Evolutionary conservation across 306 rosid species (phyloP).

Genomic region (Mimosa bimucronata): DNA sequence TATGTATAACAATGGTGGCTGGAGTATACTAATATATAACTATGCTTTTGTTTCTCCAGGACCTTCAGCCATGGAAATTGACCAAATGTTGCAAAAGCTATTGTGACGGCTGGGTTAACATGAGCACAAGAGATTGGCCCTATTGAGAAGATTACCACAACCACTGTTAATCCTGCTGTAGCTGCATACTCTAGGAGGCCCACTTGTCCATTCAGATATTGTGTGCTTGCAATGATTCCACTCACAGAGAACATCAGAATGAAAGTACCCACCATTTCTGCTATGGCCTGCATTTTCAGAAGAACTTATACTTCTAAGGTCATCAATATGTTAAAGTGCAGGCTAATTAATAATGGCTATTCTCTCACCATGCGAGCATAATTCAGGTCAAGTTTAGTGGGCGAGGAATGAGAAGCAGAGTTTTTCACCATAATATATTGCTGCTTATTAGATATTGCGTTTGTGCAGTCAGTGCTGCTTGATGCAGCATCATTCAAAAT

Average conservation of each 20-base stretch:
- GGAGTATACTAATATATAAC: background rate
- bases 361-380: constrained; percentile 60
- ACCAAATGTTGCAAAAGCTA: constrained; percentile 84
- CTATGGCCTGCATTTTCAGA: constrained; percentile 56
- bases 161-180: constrained; percentile 83
- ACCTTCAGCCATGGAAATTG: constrained; percentile 83
- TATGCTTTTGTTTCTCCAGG: constrained; percentile 15
- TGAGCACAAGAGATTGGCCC: constrained; percentile 85
- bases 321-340: background rate
- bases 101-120: constrained; percentile 84
- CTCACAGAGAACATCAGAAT: constrained; percentile 75
- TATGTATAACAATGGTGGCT: constrained; percentile 12
- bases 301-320: constrained; percentile 1
- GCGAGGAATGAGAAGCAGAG: constrained; percentile 30
- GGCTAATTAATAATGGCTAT: background rate
- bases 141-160: constrained; percentile 68
- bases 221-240: constrained; percentile 72
- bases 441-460: constrained; percentile 23
- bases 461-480: constrained; percentile 42
- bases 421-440: constrained; percentile 33
- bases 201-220: constrained; percentile 49
- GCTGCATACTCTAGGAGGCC: constrained; percentile 80
- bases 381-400: constrained; percentile 42
- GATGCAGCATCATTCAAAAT: constrained; percentile 52
- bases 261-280: constrained; percentile 83